Conservation (phyloP, 345 rosid genomes). For the Rhodamnia rubescens region DNA sequence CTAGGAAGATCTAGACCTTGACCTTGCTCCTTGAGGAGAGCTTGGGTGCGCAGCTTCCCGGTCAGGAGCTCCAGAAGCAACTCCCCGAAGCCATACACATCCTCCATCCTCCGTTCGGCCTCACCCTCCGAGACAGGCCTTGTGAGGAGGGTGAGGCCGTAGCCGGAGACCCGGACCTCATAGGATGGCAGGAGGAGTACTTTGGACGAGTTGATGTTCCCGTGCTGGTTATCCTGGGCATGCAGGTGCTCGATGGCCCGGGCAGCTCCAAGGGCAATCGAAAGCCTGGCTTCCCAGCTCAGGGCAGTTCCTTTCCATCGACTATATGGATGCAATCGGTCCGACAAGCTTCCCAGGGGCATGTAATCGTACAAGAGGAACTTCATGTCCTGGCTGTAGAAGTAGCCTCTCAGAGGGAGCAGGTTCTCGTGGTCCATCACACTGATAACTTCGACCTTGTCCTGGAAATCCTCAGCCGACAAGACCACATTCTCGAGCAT, state of each 20-base stretch:
- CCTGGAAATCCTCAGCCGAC: neutral
- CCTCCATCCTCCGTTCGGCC: slow-evolving; percentile 45
- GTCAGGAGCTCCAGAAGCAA: slow-evolving; percentile 58
- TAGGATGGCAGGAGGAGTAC: slow-evolving; percentile 54
- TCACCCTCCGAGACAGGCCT: slow-evolving; percentile 72
- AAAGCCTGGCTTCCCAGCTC: slow-evolving; percentile 70
- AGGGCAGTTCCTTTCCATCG: slow-evolving; percentile 49
- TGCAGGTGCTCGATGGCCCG: slow-evolving; percentile 39
- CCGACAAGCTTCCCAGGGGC: neutral
- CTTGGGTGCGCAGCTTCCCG: neutral
- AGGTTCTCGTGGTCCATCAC: slow-evolving; percentile 5
- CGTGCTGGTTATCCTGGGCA: slow-evolving; percentile 47
- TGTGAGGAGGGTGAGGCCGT: slow-evolving; percentile 60
- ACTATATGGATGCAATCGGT: slow-evolving; percentile 5
- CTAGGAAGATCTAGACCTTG: neutral
- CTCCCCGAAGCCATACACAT: slow-evolving; percentile 75
- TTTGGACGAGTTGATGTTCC: slow-evolving; percentile 76
- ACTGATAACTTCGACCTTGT: neutral
- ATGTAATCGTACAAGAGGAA: neutral
- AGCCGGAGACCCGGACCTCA: slow-evolving; percentile 53
- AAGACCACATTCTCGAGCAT: neutral
- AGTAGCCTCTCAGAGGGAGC: neutral
- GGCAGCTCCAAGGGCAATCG: slow-evolving; percentile 53
- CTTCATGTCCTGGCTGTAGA: neutral
- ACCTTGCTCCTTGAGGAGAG: too few relatives aligned